phyloP scores from a whole-genome alignment of 2,329 filamentous ascomycete species.

The Escovopsis sp. region DNA sequence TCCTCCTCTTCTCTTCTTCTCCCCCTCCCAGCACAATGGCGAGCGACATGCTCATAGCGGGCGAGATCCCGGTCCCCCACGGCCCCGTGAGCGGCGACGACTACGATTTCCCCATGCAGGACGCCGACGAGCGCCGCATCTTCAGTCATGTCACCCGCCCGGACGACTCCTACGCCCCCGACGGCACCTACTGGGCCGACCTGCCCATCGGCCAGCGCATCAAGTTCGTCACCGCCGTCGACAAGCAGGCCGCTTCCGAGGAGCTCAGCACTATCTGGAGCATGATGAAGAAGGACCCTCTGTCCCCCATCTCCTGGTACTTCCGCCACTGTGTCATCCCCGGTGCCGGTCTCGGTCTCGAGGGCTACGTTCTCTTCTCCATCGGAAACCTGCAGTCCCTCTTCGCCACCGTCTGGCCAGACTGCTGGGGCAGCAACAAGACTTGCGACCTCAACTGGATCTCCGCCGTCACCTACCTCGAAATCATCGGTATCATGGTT shows the following conservation, averaged over 20 bases:
- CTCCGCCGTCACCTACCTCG: slow-evolving; percentile 73
- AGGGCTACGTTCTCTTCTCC: slow-evolving; percentile 94
- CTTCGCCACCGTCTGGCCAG: slow-evolving; percentile 58
- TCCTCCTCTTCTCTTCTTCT: not conserved
- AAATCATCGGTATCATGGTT: slow-evolving; percentile 88
- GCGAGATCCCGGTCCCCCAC: slow-evolving; percentile 42
- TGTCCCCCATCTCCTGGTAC: slow-evolving; percentile 75
- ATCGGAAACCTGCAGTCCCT: slow-evolving; percentile 85
- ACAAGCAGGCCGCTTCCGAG: slow-evolving; percentile 51
- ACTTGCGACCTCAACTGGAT: slow-evolving; percentile 72
- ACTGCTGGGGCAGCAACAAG: slow-evolving; percentile 55
- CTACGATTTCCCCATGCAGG: slow-evolving; percentile 28
- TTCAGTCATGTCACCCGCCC: slow-evolving; percentile 75
- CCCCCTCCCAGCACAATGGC: slow-evolving; percentile 1
- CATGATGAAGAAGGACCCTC: slow-evolving; percentile 77
- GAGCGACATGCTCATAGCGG: slow-evolving; percentile 20
- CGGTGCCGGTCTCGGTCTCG: slow-evolving; percentile 79
- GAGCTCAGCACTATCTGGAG: slow-evolving; percentile 54
- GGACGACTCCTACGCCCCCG: slow-evolving; percentile 70
- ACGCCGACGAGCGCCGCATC: slow-evolving; percentile 39
- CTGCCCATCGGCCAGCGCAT: slow-evolving; percentile 55
- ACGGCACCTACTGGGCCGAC: slow-evolving; percentile 90
- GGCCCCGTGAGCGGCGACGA: slow-evolving; percentile 31
- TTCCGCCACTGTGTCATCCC: slow-evolving; percentile 83
- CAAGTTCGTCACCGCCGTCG: slow-evolving; percentile 61